Base-by-base conservation (phyloP, 225 moss, liverwort and hornwort species). In the Lunularia cruciata region DNA sequence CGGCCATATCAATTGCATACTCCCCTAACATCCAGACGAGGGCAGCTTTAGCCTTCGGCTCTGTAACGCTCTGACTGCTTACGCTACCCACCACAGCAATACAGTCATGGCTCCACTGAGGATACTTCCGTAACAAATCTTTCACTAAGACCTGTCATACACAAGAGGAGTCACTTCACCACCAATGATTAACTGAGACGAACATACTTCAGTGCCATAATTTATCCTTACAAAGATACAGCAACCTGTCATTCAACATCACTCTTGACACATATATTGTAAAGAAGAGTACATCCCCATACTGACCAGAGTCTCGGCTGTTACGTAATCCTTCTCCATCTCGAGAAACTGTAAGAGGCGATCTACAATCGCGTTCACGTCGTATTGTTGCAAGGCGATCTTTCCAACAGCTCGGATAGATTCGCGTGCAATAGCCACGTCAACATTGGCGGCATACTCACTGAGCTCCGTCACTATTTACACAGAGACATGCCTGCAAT, bases 251-350 rank as follows among this genome's bases (percentile, higher is more conserved):
- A n/a, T n/a, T n/a, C n/a, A n/a, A n/a, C n/a, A n/a, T n/a, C n/a
- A n/a, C n/a, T n/a, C n/a, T n/a, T n/a, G n/a, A n/a, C n/a, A n/a
- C n/a, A n/a, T n/a, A n/a, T n/a, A n/a, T n/a, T n/a, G n/a, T n/a
- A n/a, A n/a, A n/a, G n/a, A n/a, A n/a, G n/a, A n/a, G n/a, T n/a
- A n/a, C n/a, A n/a, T n/a, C n/a, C n/a, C n/a, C n/a, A 74, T 65
- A 78, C 86, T 75, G 6, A 96, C 96, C 90, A 96, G 75, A 54
- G 96, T 96, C 72, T 96, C 96, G 52, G 96, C 96, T 33, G 92
- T 96, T 55, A 96, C 96, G 73, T 96, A 96, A 72, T 96, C 96
- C 76, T 96, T 96, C 79, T 92, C 96, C 96, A 96, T 92, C 83
- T 96, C 96, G 70, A 96, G 83, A 65, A 96, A 96, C 76, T 89